Evolutionary conservation across 2,329 filamentous ascomycete genomes (phyloP).

Genomic region (Exserohilum turcica): DNA sequence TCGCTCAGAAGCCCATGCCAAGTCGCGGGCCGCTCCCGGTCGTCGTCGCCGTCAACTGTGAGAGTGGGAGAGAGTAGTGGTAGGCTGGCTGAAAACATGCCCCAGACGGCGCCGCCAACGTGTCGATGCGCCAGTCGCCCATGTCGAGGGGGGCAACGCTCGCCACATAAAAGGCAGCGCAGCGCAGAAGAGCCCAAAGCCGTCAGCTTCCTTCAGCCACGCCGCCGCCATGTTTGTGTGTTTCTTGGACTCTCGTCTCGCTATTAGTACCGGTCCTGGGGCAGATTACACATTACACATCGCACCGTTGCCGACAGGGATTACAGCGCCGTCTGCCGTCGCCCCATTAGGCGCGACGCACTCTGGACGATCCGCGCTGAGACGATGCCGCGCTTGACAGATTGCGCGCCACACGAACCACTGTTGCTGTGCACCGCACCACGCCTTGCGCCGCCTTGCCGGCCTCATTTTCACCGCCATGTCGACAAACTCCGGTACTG

Average conservation of each 20-base stretch:
- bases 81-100: too few species aligned
- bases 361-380: conserved; percentile 15
- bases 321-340: conserved; percentile 16
- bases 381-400: conserved; percentile 14
- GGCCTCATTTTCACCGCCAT: background rate
- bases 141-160: too few species aligned
- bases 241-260: conserved; percentile 7
- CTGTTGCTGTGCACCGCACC: background rate
- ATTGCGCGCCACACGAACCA: conserved; percentile 4
- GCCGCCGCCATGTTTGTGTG: conserved; percentile 10
- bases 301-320: conserved; percentile 18
- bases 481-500: background rate
- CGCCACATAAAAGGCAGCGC: too few species aligned
- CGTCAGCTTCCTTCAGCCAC: too few species aligned
- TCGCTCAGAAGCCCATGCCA: conserved; percentile 16
- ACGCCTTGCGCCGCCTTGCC: conserved; percentile 2
- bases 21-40: conserved; percentile 15
- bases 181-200: too few species aligned
- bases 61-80: too few species aligned
- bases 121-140: conserved; percentile 22
- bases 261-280: conserved; percentile 8
- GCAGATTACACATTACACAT: conserved; percentile 10
- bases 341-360: conserved; percentile 18
- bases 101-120: too few species aligned
- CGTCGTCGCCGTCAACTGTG: too few species aligned